A percentile compares a stretch with the other conserved stretches of the same genome.
phyloP scores from a whole-genome alignment of 768 basidiomycete species.

The Boletus pseudopeckii region DNA sequence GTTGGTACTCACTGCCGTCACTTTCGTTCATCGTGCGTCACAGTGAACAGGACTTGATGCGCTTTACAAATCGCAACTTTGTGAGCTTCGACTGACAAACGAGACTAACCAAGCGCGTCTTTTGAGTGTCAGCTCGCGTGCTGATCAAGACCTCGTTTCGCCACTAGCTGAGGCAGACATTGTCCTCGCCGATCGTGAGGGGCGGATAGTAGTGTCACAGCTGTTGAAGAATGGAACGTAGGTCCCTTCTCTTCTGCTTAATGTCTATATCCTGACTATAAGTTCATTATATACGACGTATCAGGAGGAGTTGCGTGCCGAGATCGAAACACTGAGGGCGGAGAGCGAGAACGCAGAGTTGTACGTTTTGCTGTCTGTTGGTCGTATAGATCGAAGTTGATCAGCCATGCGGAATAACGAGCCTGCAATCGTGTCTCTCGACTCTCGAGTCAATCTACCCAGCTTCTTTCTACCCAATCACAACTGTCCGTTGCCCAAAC shows the following conservation, averaged over 20 bases:
- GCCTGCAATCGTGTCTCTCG: conserved; percentile 66
- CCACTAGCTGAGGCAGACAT: conserved; percentile 93
- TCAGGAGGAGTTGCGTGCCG: conserved; percentile 91
- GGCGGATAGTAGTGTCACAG: conserved; percentile 90
- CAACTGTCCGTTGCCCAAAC: conserved; percentile 17
- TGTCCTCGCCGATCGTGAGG: conserved; percentile 89
- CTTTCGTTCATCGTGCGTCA: background rate
- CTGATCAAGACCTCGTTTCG: conserved; percentile 91
- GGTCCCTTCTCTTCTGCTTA: conserved; percentile 16
- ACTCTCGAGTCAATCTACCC: conserved; percentile 64
- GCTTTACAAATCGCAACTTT: conserved; percentile 83
- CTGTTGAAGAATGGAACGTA: conserved; percentile 91
- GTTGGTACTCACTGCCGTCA: background rate
- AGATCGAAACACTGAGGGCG: conserved; percentile 86
- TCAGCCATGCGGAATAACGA: conserved; percentile 13
- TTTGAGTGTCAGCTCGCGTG: conserved; percentile 83
- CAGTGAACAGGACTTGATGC: conserved; percentile 90
- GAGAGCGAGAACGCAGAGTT: conserved; percentile 68
- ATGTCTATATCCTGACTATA: background rate
- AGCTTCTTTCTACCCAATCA: conserved; percentile 16
- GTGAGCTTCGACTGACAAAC: conserved; percentile 89
- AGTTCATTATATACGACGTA: background rate
- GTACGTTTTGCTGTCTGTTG: conserved; percentile 38
- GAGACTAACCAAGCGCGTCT: conserved; percentile 92
- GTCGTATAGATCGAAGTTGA: background rate